Percentiles rank a stretch among this genome's conserved stretches.
Evolutionary conservation across 2,329 filamentous ascomycete species (phyloP).

Genomic region (Verticillium tricorpus): DNA sequence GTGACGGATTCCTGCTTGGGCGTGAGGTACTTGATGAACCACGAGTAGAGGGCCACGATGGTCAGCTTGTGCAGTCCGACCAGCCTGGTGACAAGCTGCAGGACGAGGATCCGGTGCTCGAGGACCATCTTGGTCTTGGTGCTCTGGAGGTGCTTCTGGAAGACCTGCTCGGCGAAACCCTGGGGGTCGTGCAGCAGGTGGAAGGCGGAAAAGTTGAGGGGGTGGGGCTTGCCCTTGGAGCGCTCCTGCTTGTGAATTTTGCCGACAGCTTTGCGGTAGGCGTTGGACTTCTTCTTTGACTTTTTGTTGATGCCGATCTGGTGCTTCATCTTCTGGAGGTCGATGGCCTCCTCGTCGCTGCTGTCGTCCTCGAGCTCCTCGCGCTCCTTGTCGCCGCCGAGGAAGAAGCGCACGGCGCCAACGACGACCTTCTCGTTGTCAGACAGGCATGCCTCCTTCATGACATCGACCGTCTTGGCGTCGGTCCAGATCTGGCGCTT

Average conservation of each 20-base stretch:
- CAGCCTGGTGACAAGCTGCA: constrained; percentile 86
- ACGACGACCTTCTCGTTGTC: constrained; percentile 91
- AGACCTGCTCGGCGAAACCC: constrained; percentile 84
- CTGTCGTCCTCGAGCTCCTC: constrained; percentile 89
- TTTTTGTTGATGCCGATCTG: constrained; percentile 95
- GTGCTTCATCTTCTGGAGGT: constrained; percentile 79
- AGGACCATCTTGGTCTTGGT: constrained; percentile 79
- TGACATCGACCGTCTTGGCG: constrained; percentile 90
- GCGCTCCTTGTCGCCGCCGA: constrained; percentile 92
- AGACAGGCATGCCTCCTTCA: constrained; percentile 87
- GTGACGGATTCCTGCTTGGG: constrained; percentile 87
- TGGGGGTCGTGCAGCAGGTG: constrained; percentile 94
- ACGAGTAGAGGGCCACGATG: constrained; percentile 87
- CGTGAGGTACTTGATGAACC: constrained; percentile 89
- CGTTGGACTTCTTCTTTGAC: constrained; percentile 78
- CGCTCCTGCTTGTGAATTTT: constrained; percentile 78
- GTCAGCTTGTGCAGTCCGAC: constrained; percentile 92
- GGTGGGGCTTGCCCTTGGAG: constrained; percentile 83
- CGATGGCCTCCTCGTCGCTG: constrained; percentile 73
- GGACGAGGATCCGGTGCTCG: constrained; percentile 82
- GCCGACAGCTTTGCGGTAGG: constrained; percentile 75
- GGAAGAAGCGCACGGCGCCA: constrained; percentile 87
- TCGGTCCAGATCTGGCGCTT: constrained; percentile 96
- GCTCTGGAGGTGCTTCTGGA: constrained; percentile 86
- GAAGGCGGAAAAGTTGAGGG: constrained; percentile 92